Base-by-base conservation (phyloP, 2,329 filamentous ascomycete species). In the Chaetomium olivaceum region DNA sequence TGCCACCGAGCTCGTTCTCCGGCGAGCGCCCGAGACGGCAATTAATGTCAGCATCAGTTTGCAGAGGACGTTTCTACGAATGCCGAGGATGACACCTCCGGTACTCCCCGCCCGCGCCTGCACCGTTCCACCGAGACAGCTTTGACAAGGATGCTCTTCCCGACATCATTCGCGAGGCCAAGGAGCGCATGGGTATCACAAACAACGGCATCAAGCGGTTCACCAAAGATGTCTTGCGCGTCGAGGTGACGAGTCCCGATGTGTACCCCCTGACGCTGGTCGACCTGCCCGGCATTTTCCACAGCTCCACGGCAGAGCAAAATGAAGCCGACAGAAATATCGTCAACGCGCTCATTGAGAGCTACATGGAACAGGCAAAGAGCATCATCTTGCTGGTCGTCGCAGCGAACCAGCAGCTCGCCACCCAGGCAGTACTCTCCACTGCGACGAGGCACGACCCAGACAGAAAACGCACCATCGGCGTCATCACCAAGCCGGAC, bases 301-400 rank as follows among this genome's bases (percentile, higher is more conserved):
- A 82, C 51, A 78, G 77, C 0, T 74, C 78, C 23, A 81, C 77
- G 3, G 79, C 80, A 36, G 73, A 78, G 1, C 80, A 85, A 64
- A 78, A 78, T 3, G 73, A 71, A 4, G 71, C 72, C 1, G 81
- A 82, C 57, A 77, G 80, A 2, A 71, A 78, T 4, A 68, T 81
- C 3, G 81, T 87, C 21, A 67, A 76, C n/a, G 74, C 80, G 0
- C 76, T 88, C 7, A 81, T 86, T 2, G 72, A 80, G 5, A 73
- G 74, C 0, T 91, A 90, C 71, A 87, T 90, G 78, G 72, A 74
- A n/a, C 79, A 84, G 23, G 73, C 77, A 2, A 76, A 85, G 19
- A 88, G 81, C 69, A 86, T 90, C 62, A 86, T 88, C 2, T 77
- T 89, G 1, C 83, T 85, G 4, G 81, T 87, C 0, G 77, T 88